These are phyloP conservation scores for Stramenopiles sp. DNA, from an alignment of 352 stramenopile genomes.

Conservation along the genomic window DNA sequence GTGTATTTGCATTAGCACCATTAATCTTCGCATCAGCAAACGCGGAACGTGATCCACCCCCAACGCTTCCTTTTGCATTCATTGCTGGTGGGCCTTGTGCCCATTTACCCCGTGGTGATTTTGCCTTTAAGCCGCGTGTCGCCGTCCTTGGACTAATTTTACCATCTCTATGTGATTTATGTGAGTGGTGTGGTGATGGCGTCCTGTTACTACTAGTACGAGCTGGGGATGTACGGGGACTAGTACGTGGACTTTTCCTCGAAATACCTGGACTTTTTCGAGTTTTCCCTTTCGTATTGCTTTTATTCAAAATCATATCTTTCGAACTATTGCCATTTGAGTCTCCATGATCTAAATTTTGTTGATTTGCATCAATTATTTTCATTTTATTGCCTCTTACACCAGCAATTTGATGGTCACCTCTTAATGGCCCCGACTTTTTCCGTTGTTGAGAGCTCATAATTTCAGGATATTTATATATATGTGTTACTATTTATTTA, in stretches of 20 bases:
- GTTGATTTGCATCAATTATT: background rate
- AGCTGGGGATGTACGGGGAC: background rate
- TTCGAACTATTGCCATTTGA: background rate
- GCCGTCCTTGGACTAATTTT: background rate
- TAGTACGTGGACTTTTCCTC: constrained; percentile 3
- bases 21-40: background rate
- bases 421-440: background rate
- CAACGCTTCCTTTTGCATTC: background rate
- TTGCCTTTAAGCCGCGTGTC: background rate
- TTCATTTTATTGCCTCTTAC: constrained; percentile 1
- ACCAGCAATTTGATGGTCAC: constrained; percentile 2
- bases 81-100: background rate
- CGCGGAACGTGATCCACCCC: background rate
- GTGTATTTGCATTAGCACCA: background rate
- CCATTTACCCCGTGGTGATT: background rate
- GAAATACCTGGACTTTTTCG: background rate
- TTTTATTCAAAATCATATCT: background rate
- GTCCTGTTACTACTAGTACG: background rate
- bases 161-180: background rate
- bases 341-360: background rate
- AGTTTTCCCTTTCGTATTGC: background rate
- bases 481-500: too few relatives aligned
- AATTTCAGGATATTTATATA: background rate
- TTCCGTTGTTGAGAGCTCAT: background rate
- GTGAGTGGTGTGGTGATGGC: background rate